Evolutionary conservation across 495 filamentous ascomycete genomes (phyloP), one percentile per base, ranked within the genome.

Genomic region (Opeltia flavorubescens): DNA sequence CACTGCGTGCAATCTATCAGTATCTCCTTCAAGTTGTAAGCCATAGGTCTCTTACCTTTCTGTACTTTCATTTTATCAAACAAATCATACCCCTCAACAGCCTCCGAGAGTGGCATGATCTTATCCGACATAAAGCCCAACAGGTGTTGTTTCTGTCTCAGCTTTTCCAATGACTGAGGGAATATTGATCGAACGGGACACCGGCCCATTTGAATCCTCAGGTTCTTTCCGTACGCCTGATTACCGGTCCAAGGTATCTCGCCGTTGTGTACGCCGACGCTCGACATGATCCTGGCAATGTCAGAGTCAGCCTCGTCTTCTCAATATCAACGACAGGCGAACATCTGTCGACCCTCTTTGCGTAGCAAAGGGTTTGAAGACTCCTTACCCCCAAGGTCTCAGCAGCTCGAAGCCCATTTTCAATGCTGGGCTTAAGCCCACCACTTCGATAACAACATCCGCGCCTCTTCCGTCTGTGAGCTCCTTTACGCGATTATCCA

Each of bases 61-160:
- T 95, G 88, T 46, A 78, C 86, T 66, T 91, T 80, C 86, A 89
- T 88, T 50, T 80, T 77, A 56, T 96, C 84, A 66, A 95, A 95
- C 18, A 95, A 61, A 33, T 93, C 83, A 65, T 94, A 95, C 7
- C 82, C 91, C 59, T 89, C 83, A 12, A 88, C 80, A 2, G 88
- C 91, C 50, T 86, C 68, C 2, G 75, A 74, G 34, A 95, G 70
- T 18, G 85, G 84, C 86, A 95, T 94, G 55, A 94, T 82, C 59
- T 89, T 87, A 49, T 94, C 86, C 6, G 81, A 77, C 85, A 95
- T 93, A 68, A 95, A 95, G 34, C 79, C 75, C 48, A 94, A 70
- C 45, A 80, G 63, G 59, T 93, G 74, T 55, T 94, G 86, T 52
- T 87, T 89, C 67, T 82, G 76, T 60, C 79, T 81, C 55, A 98